Conservation (phyloP, 176 grass and related monocot genomes). For the Oryza meyeriana region DNA sequence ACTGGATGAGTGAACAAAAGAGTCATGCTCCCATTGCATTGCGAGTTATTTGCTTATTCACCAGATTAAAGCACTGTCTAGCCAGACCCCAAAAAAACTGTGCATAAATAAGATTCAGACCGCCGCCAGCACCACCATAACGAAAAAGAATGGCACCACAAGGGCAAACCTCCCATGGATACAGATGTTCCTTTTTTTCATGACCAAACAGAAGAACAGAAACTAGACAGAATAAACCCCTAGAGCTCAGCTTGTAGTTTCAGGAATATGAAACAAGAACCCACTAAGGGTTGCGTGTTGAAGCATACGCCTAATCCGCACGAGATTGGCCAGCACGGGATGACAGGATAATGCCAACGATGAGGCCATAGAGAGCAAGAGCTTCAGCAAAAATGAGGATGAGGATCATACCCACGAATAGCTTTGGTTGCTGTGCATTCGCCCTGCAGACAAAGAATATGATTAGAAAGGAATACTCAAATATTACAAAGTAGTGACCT, state of each 20-base stretch:
- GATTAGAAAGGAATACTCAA: background rate
- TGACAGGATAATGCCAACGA: slow-evolving; percentile 60
- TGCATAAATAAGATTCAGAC: slow-evolving; percentile 37
- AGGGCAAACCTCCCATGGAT: background rate
- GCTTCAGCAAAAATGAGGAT: slow-evolving; percentile 61
- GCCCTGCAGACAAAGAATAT: slow-evolving; percentile 32
- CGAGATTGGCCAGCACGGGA: slow-evolving; percentile 56
- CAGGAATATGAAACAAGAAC: slow-evolving; percentile 39
- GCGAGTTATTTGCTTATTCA: slow-evolving; percentile 48
- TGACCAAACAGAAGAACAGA: slow-evolving; percentile 21
- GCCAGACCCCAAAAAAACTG: slow-evolving; percentile 17
- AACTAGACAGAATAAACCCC: slow-evolving; percentile 40
- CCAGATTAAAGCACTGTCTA: slow-evolving; percentile 34
- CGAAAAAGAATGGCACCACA: slow-evolving; percentile 40
- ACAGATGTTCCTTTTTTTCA: slow-evolving; percentile 16
- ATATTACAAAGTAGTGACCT: background rate
- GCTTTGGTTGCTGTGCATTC: slow-evolving; percentile 54
- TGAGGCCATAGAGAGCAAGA: slow-evolving; percentile 54
- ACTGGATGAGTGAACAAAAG: background rate
- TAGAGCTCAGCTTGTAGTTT: slow-evolving; percentile 34
- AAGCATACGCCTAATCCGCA: slow-evolving; percentile 23
- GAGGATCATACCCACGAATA: slow-evolving; percentile 66
- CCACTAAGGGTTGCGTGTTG: background rate
- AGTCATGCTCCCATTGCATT: slow-evolving; percentile 24
- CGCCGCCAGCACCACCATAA: slow-evolving; percentile 13